Percentiles rank a stretch among this genome's conserved stretches.
Evolutionary conservation across 805 yeast genomes (phyloP).

Genomic region (Myxozyma kluyveri): DNA sequence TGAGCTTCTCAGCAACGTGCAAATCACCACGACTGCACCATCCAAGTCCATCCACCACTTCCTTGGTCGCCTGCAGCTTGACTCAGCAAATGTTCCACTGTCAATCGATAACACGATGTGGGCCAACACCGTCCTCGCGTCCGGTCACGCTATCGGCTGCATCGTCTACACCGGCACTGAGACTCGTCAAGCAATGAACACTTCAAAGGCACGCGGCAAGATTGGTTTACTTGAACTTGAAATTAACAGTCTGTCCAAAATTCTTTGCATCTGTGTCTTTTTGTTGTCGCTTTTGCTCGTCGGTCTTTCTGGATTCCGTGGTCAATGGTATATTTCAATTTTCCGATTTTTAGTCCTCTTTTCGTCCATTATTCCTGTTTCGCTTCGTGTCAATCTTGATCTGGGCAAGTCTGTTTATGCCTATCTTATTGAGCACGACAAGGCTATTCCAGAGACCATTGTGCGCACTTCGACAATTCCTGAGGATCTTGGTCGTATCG

Average conservation of each 20-base stretch:
- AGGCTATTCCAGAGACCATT: conserved; percentile 74
- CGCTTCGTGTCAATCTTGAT: conserved; percentile 89
- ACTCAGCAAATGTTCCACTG: conserved; percentile 60
- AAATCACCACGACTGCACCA: conserved; percentile 75
- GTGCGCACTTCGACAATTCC: conserved; percentile 98
- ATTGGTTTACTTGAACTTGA: conserved; percentile 87
- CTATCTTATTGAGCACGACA: conserved; percentile 87
- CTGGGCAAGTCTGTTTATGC: conserved; percentile 96
- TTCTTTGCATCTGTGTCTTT: conserved; percentile 83
- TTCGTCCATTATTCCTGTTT: conserved; percentile 94
- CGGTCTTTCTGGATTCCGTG: conserved; percentile 67
- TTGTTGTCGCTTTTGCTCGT: conserved; percentile 73
- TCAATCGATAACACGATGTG: conserved; percentile 90
- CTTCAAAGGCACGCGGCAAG: conserved; percentile 81
- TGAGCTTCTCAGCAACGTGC: conserved; percentile 41
- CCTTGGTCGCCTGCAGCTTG: conserved; percentile 60
- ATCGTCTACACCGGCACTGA: conserved; percentile 87
- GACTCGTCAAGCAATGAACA: conserved; percentile 93
- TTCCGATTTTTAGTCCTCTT: conserved; percentile 88
- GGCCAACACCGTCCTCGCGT: conserved; percentile 97
- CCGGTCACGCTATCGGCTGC: conserved; percentile 87
- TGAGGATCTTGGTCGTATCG: conserved; percentile 94
- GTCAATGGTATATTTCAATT: conserved; percentile 83
- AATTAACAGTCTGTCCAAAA: conserved; percentile 82
- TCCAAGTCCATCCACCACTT: conserved; percentile 79